Conservation (phyloP, 768 basidiomycete species). For the Solioccasus polychromus region DNA sequence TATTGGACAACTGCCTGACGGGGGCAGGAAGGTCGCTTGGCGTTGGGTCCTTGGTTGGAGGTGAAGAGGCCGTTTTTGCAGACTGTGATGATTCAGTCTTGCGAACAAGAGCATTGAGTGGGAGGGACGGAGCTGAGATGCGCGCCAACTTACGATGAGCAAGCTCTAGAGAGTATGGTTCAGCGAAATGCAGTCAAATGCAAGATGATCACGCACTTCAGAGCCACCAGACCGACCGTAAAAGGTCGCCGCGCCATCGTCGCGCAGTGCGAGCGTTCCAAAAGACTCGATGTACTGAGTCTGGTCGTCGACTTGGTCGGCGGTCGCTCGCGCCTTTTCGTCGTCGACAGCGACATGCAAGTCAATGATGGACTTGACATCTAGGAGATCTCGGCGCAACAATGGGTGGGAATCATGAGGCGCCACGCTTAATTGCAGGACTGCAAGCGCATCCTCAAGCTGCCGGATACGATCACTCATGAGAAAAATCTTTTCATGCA, state of each 20-base stretch:
- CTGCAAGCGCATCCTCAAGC: constrained; percentile 64
- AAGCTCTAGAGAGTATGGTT: constrained; percentile 41
- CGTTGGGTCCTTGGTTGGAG: neutral
- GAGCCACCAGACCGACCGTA: constrained; percentile 71
- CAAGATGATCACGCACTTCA: constrained; percentile 49
- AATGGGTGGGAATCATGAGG: constrained; percentile 57
- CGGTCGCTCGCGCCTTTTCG: constrained; percentile 28
- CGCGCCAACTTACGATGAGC: constrained; percentile 45
- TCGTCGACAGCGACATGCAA: constrained; percentile 55
- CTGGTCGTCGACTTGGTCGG: constrained; percentile 33
- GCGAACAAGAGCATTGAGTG: neutral
- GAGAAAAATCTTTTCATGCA: constrained; percentile 62
- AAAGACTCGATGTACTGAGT: constrained; percentile 64
- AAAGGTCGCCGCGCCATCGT: constrained; percentile 69
- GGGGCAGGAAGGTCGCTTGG: constrained; percentile 21
- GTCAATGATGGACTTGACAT: constrained; percentile 68
- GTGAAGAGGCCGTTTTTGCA: neutral
- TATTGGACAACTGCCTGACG: constrained; percentile 29
- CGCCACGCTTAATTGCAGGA: constrained; percentile 46
- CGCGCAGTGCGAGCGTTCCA: constrained; percentile 64
- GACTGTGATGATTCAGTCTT: constrained; percentile 25
- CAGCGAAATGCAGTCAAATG: constrained; percentile 16
- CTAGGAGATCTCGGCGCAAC: constrained; percentile 55
- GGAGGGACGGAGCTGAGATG: neutral
- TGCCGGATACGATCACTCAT: constrained; percentile 73